These are phyloP conservation scores for Quercus phellos DNA, from an alignment of 331 rosid genomes.

Conservation along the genomic window DNA sequence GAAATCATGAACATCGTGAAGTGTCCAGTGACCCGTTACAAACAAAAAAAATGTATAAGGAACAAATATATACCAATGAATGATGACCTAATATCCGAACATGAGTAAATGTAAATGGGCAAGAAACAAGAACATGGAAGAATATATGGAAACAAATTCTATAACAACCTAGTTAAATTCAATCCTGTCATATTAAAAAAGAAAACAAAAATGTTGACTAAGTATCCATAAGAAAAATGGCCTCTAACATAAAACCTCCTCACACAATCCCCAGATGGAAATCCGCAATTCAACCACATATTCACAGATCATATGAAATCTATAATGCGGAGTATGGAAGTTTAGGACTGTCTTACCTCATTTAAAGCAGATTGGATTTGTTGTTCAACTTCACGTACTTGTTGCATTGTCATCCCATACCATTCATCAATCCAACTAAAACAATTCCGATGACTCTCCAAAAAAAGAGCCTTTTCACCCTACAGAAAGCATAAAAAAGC, in stretches of 20 bases:
- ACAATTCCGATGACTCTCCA: conserved; percentile 40
- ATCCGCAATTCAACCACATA: background rate
- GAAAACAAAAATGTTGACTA: background rate
- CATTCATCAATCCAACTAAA: conserved; percentile 45
- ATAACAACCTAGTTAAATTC: background rate
- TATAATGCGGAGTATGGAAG: background rate
- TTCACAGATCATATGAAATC: background rate
- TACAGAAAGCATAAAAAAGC: background rate
- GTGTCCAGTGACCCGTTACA: background rate
- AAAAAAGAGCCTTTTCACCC: conserved; percentile 49
- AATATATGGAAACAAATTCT: background rate
- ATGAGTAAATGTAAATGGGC: background rate
- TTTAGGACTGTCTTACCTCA: conserved; percentile 25
- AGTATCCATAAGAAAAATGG: background rate
- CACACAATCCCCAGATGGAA: background rate
- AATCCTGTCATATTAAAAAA: background rate
- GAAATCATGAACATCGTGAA: background rate
- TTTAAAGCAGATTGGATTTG: conserved; percentile 11
- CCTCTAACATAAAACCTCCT: background rate
- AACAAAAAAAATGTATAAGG: background rate
- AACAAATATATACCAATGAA: background rate
- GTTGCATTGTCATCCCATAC: conserved; percentile 38
- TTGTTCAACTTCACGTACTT: conserved; percentile 32
- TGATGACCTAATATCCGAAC: too few species aligned
- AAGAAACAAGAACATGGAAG: background rate